Conservation (phyloP, 352 stramenopile species). For the Phytophthora chlamydospora region DNA sequence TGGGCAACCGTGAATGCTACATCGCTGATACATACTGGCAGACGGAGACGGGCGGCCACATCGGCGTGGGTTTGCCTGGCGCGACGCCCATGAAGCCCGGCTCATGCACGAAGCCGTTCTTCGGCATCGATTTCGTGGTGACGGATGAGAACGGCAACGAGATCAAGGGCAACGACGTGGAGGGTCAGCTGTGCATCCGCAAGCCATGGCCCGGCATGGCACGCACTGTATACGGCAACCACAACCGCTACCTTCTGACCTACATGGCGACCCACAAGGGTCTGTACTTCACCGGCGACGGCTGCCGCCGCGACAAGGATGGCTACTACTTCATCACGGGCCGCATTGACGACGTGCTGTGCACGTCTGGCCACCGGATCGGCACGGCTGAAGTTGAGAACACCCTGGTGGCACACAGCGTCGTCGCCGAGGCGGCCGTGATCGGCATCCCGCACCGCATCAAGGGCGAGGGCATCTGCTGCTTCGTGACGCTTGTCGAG, state of each 20-base stretch:
- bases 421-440: slow-evolving; percentile 94
- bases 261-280: slow-evolving; percentile 97
- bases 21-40: slow-evolving; percentile 99
- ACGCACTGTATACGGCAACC: slow-evolving; percentile 94
- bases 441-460: slow-evolving; percentile 96
- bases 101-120: slow-evolving; percentile 95
- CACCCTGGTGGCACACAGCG: slow-evolving; percentile 91
- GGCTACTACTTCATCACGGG: slow-evolving; percentile 99
- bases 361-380: slow-evolving; percentile 93
- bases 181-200: slow-evolving; percentile 97
- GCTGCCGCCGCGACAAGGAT: slow-evolving; percentile 90
- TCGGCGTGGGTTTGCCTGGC: slow-evolving; percentile 94
- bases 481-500: slow-evolving; percentile 92
- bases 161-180: slow-evolving; percentile 80
- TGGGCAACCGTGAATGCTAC: slow-evolving; percentile 90
- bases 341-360: slow-evolving; percentile 98
- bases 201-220: slow-evolving; percentile 96
- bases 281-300: slow-evolving; percentile 97
- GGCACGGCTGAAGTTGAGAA: slow-evolving; percentile 90
- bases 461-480: slow-evolving; percentile 97
- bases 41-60: slow-evolving; percentile 97
- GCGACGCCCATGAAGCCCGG: slow-evolving; percentile 92
- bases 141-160: slow-evolving; percentile 89
- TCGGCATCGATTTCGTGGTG: slow-evolving; percentile 94
- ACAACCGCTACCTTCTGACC: slow-evolving; percentile 95